Conservation (phyloP, 495 filamentous ascomycete species). For the Penicillium verhagenii region DNA sequence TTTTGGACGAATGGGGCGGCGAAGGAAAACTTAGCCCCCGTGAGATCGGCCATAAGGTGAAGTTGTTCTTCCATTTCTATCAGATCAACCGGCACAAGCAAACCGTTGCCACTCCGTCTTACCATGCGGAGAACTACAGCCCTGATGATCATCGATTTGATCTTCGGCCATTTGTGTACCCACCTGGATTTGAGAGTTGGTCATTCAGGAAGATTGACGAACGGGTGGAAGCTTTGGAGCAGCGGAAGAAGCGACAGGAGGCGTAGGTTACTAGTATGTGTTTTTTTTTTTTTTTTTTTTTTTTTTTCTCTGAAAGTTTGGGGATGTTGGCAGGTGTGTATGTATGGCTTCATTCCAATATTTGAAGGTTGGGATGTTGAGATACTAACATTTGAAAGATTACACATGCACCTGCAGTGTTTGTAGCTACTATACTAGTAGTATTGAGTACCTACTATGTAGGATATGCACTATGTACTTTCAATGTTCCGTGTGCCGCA, state of each 20-base stretch:
- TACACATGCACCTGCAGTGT: too few relatives aligned
- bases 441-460: too few relatives aligned
- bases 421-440: too few relatives aligned
- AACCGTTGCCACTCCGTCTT: slow-evolving; percentile 10
- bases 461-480: too few relatives aligned
- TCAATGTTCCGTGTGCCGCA: too few relatives aligned
- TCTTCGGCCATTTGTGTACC: slow-evolving; percentile 11
- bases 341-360: too few relatives aligned
- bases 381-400: too few relatives aligned
- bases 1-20: slow-evolving; percentile 12
- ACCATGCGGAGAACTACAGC: slow-evolving; percentile 13
- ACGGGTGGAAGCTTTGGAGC: slow-evolving; percentile 9
- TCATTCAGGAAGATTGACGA: slow-evolving; percentile 11
- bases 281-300: too few relatives aligned
- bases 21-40: slow-evolving; percentile 9
- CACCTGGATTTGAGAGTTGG: slow-evolving; percentile 13
- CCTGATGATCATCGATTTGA: slow-evolving; percentile 13
- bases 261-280: too few relatives aligned
- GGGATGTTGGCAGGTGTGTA: too few relatives aligned
- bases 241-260: slow-evolving; percentile 7
- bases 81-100: slow-evolving; percentile 15
- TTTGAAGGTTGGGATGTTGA: too few relatives aligned
- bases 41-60: slow-evolving; percentile 11
- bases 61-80: slow-evolving; percentile 14
- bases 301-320: too few relatives aligned